Base-by-base conservation (phyloP, 169 alveolate species). In the Ichthyophthirius multifiliis region DNA sequence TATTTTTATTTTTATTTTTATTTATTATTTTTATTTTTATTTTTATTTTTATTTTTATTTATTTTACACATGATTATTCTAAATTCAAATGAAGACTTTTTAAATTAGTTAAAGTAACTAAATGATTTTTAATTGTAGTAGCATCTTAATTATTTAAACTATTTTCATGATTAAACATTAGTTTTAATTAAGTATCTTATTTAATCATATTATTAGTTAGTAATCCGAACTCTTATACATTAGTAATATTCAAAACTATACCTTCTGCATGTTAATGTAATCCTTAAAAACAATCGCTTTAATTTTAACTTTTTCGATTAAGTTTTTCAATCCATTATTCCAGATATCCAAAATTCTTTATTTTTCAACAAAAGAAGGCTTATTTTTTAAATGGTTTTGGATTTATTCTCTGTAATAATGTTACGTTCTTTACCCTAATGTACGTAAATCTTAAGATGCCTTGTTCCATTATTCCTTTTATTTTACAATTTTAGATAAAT, bases 371-470 rank as follows among this genome's bases (percentile, higher is more conserved):
- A 55, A 55, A 6, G 71, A 27, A 55, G 71, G 71, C 18, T 27
- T 16, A 27, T 55, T 55, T 9, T 55, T 39, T 27, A 39, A 55
- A 0, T 27, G 16, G 5, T 55, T 16, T 55, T 55, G 43, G 31
- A 55, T 55, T 23, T 55, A 27, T 55, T 55, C 71, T 55, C 71
- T 55, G 71, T 55, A 55, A 23, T 20, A 55, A 27, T 55, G 43
- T 23, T 55, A 34, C 13, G 71, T 55, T 55, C 71, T 55, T 39
- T 55, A 27, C 23, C 71, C 71, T 55, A 55, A 10, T 0, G 71
- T 55, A 39, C 71, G 71, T 13, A 55, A 27, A 27, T 55, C 71
- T 27, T 27, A n/a, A 18, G 71, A 55, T 10, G 71, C 71, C 13
- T 27, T 55, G 3, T 55, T 55, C 71, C 71, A 55, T 10, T 34